Base-by-base conservation (phyloP, 176 grass and related monocot species). In the Secale cereale region DNA sequence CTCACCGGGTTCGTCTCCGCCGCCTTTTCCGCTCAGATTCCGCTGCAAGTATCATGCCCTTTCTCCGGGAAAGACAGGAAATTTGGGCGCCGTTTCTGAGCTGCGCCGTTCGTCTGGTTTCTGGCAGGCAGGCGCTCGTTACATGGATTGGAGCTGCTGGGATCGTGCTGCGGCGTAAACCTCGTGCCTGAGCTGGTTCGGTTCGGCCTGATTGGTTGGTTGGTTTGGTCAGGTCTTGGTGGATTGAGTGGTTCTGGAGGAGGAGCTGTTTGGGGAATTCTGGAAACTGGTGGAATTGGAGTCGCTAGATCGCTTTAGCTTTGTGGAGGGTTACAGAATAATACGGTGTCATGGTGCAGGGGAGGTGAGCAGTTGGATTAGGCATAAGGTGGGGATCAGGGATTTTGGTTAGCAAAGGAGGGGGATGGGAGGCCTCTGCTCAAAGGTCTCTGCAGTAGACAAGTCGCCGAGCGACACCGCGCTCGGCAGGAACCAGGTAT, bases 381-480 rank as follows among this genome's bases (percentile, higher is more conserved):
- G 63, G 70, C 31, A 79, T 45, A 71, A 83, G 73, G 43, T 70
- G 45, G 17, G 68, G 43, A 62, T 83, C 76, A 67, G 40, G 48
- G 5, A 27, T 56, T 77, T 27, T 41, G 31, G 43, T 1, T 36
- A 29, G 57, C 43, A 70, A 70, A 81, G 16, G 46, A 56, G 7
- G 63, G 69, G 73, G 76, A 96, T 96, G 94, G 97, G 97, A 48
- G 91, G 92, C 7, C 78, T 95, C 73, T 99, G 97, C 85, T 96
- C 97, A 10, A 99, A 84, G 80, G 81, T 89, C 81, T 91, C 94
- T 7, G 94, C 88, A 3, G 82, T 96, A n/a, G 90, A 96, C 88
- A 99, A 99, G 86, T 99, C 94, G 33, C 94, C 90, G 40, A 99
- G 94, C 56, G 97, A 96, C 56, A 86, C 90, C 60, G 89, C 79